phyloP scores from a whole-genome alignment of 202 grass and related monocot species.

The Brachypodium distachyon region DNA sequence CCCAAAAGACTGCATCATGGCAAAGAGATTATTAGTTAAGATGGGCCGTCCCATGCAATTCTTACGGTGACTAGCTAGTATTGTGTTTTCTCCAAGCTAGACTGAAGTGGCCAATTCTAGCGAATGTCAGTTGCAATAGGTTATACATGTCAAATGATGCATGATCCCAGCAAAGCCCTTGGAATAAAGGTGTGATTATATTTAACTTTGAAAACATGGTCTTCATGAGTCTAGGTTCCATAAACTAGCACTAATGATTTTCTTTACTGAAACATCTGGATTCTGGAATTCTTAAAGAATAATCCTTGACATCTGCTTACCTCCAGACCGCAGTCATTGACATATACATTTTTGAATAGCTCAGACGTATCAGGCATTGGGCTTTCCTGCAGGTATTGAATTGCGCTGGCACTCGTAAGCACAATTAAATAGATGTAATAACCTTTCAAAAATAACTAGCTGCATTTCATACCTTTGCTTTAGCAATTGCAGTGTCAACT shows the following conservation, averaged over 20 bases:
- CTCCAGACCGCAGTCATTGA: slow-evolving; percentile 76
- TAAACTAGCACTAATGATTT: no score
- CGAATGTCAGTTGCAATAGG: background rate
- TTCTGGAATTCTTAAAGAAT: background rate
- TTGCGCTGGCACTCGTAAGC: slow-evolving; percentile 5
- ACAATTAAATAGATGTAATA: background rate
- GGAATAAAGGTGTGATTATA: background rate
- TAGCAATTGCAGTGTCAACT: slow-evolving; percentile 65
- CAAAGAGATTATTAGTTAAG: background rate
- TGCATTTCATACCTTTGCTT: slow-evolving; percentile 60
- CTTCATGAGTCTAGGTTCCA: background rate
- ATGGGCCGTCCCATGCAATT: background rate
- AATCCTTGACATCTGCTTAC: slow-evolving; percentile 17
- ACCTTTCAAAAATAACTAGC: background rate
- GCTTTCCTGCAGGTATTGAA: slow-evolving; percentile 47
- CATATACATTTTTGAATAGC: slow-evolving; percentile 78
- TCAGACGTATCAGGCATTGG: slow-evolving; percentile 80
- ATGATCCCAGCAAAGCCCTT: background rate
- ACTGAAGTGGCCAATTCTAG: background rate
- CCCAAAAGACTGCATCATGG: slow-evolving; percentile 58
- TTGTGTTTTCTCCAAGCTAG: background rate
- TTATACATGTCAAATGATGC: background rate
- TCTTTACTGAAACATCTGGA: background rate
- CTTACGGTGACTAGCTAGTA: background rate
- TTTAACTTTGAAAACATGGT: background rate